These are phyloP conservation scores for Aegilops umbellulata DNA, from an alignment of 176 grass and related monocot genomes.

Conservation along the genomic window DNA sequence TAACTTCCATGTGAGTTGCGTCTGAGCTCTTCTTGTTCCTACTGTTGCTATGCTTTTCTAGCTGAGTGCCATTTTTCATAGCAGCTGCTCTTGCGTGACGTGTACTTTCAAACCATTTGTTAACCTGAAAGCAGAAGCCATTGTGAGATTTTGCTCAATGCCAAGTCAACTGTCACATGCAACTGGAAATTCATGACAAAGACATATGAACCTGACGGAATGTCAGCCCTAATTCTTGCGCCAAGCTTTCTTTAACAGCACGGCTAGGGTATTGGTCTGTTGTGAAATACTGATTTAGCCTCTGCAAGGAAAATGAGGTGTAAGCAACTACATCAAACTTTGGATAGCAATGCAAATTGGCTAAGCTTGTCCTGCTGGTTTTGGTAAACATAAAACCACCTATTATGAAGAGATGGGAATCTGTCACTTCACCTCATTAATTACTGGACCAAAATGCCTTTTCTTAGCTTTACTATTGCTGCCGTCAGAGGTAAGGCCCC, in stretches of 20 bases:
- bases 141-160: slow-evolving; percentile 13
- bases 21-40: slow-evolving; percentile 14
- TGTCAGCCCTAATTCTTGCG: slow-evolving; percentile 59
- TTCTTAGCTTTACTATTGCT: slow-evolving; percentile 26
- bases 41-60: slow-evolving; percentile 5
- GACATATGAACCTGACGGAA: slow-evolving; percentile 35
- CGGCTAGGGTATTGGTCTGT: slow-evolving; percentile 53
- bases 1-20: not conserved
- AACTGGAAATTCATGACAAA: slow-evolving; percentile 20
- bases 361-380: not conserved
- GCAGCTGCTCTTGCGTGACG: slow-evolving; percentile 35
- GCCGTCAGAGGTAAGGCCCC: slow-evolving; percentile 27
- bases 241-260: slow-evolving; percentile 48
- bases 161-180: slow-evolving; percentile 4
- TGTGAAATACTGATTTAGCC: slow-evolving; percentile 45
- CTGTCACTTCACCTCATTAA: slow-evolving; percentile 36
- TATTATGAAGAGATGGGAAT: not conserved
- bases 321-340: not conserved
- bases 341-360: slow-evolving; percentile 5
- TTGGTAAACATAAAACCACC: not conserved
- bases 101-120: slow-evolving; percentile 57
- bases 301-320: slow-evolving; percentile 37
- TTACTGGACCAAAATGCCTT: slow-evolving; percentile 31
- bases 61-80: not conserved
- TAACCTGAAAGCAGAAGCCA: slow-evolving; percentile 43